Base-by-base conservation (phyloP, 768 basidiomycete genomes). In the Lyophyllum semitale region DNA sequence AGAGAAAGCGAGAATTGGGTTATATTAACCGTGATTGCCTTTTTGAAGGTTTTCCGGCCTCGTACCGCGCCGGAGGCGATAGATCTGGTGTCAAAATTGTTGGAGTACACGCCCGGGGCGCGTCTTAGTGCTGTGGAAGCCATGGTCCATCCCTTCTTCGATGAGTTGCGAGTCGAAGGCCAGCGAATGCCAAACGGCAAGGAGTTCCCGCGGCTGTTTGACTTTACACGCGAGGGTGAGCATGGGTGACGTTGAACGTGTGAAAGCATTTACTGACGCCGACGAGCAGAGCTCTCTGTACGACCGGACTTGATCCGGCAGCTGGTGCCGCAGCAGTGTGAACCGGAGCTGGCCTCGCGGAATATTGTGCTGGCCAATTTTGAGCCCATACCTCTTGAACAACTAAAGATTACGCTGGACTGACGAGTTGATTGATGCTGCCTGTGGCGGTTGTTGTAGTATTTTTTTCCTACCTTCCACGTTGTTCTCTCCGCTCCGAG, bases 51-150 rank as follows among this genome's bases (percentile, higher is more conserved):
- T 51, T 99, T 99, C 86, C 88, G 96, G 63, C 95, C 97, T 44
- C 92, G 96, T 64, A 98, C 97, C 13, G 87, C 95, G 12, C 87
- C 89, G 17, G 95, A 98, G 71, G 95, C 97, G 53, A 98, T 99
- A 74, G 91, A 96, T 64, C 77, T 98, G 54, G 96, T 99, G 57
- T 87, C 91, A 17, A 95, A 93, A 72, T 77, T 99, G 58, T 80
- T 99, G 64, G 96, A 98, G 68, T 99, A 99, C 76, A 99, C 97
- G n/a, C 97, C 97, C 8, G 88, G 88, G 42, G 89, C 92, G 29
- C 88, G 97, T 49, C 72, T 96, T 73, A 93, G 90, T 63, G 89
- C 94, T 1, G 82, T 94, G 63, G 89, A 93, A 72, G 91, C 91
- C 23, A 93, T 96, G 93, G 81, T 93, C 59, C 88, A 96, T 69